These are phyloP conservation scores for Lactifluus volemus DNA, from an alignment of 768 basidiomycete genomes.

Conservation along the genomic window DNA sequence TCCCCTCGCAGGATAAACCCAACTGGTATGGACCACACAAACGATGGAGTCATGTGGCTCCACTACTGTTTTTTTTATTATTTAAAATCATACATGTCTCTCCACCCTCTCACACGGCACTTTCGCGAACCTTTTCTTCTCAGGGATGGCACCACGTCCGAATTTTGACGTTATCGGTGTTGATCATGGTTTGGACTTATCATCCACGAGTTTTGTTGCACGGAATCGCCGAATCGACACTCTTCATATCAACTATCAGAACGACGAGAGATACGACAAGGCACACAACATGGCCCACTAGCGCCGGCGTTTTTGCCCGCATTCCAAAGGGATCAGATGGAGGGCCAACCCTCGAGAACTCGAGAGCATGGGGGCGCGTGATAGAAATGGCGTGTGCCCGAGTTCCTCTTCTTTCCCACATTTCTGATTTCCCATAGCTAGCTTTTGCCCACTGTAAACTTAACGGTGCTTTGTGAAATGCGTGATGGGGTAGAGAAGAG, in stretches of 20 bases:
- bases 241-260: constrained; percentile 20
- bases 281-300: constrained; percentile 28
- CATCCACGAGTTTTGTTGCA: constrained; percentile 19
- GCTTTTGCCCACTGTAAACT: neutral
- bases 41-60: neutral
- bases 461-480: neutral
- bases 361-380: constrained; percentile 27
- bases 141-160: neutral
- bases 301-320: constrained; percentile 27
- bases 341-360: constrained; percentile 23
- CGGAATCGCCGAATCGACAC: constrained; percentile 25
- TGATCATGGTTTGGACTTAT: constrained; percentile 23
- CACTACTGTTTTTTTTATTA: too few species aligned
- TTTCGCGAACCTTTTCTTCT: neutral
- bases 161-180: neutral
- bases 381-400: constrained; percentile 21
- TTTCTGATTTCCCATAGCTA: neutral
- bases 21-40: neutral
- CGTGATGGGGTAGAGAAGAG: neutral
- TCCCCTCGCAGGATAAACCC: too few species aligned
- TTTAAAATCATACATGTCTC: too few species aligned
- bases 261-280: constrained; percentile 31
- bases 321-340: constrained; percentile 28
- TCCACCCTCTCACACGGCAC: neutral
- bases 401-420: constrained; percentile 21